Evolutionary conservation across 2,329 filamentous ascomycete species (phyloP), one percentile per base, ranked within the genome.

Genomic region (Coleophoma eucalyptorum): DNA sequence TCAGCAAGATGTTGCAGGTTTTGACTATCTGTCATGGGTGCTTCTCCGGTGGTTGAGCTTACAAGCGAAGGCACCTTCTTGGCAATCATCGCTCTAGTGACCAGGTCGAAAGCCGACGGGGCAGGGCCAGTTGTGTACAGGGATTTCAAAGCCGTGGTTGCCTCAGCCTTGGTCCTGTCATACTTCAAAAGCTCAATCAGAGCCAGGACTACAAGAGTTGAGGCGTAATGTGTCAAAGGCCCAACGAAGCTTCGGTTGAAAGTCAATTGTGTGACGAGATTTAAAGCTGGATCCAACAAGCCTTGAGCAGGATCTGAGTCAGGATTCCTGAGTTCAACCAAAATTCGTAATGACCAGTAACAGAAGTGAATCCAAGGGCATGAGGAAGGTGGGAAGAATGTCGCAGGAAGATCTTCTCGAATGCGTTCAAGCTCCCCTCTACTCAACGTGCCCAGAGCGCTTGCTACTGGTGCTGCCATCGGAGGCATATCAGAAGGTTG

Each of bases 341-440:
- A 72, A 8, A 89, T 73, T 54, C 83, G 81, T 57, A 81, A 77
- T 64, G 89, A 84, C 79, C 86, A 88, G 67, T 87, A 89, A 16
- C 79, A 79, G 20, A 90, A 73, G 58, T 87, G 81, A 2, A 89
- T 73, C 32, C 86, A 63, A 3, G 80, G 80, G 45, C 78, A 72
- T 3, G 56, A 55, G n/a, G 72, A 69, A 0, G 68, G 62, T 4
- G 76, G 75, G 19, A 80, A 80, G 21, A 84, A 70, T 41, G 76
- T 74, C 12, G 73, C 69, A 3, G 86, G 83, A 2, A 89, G 73
- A 49, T 81, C 76, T 64, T 87, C 82, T 7, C 83, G 78, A 65
- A 86, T 87, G 51, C 84, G 75, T 60, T 89, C 85, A 41, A 85
- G 72, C 54, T 81, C 75, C n/a, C 77, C 72, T 52, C 77, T 74